A percentile compares a stretch with the other conserved stretches of the same genome.
phyloP scores from a whole-genome alignment of 2,329 filamentous ascomycete species.

The Penicillium sp. region DNA sequence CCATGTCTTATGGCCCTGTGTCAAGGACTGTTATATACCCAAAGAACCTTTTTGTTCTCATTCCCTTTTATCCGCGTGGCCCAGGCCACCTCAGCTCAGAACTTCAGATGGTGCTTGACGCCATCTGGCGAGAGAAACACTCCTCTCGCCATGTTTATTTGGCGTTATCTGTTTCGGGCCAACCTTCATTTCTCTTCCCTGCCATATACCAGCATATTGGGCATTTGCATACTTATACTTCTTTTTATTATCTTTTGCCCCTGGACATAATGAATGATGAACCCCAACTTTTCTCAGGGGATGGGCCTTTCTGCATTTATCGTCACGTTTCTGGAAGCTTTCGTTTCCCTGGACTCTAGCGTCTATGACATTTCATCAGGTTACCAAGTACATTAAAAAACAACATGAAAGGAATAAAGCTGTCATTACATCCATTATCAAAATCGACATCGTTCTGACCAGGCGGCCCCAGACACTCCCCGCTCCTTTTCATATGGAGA shows the following conservation, averaged over 20 bases:
- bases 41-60: slow-evolving; percentile 2
- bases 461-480: slow-evolving; percentile 14
- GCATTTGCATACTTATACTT: slow-evolving; percentile 14
- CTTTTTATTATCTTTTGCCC: slow-evolving; percentile 15
- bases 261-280: slow-evolving; percentile 28
- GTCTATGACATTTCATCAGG: background rate
- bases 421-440: slow-evolving; percentile 34
- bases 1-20: background rate
- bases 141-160: slow-evolving; percentile 4
- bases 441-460: slow-evolving; percentile 23
- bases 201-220: slow-evolving; percentile 20
- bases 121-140: background rate
- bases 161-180: slow-evolving; percentile 8
- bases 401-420: slow-evolving; percentile 12
- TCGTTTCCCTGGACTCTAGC: background rate
- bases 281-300: slow-evolving; percentile 7
- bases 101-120: slow-evolving; percentile 1
- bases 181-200: slow-evolving; percentile 9
- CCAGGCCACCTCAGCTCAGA: background rate
- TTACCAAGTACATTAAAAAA: slow-evolving; percentile 1
- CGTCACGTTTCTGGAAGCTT: background rate
- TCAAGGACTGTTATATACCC: slow-evolving; percentile 15
- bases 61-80: background rate
- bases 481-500: slow-evolving; percentile 12
- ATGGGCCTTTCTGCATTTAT: background rate